Percentiles rank a stretch among this genome's conserved stretches.
These are phyloP conservation scores for Castanea crenata DNA, from an alignment of 306 rosid genomes.

Conservation along the genomic window DNA sequence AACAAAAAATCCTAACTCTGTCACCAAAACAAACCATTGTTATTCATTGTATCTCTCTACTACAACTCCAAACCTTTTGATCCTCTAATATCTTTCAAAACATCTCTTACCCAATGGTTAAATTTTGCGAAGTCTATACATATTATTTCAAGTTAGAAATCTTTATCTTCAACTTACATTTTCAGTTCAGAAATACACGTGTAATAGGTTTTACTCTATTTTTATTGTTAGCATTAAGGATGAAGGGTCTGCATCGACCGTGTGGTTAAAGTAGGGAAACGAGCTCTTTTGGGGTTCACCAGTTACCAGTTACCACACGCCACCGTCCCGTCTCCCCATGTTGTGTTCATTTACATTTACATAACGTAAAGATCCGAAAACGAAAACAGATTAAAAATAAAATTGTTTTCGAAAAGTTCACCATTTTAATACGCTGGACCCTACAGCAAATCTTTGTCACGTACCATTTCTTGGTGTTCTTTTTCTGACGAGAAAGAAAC, in stretches of 20 bases:
- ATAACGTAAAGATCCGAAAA: not conserved
- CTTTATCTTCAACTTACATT: too few relatives aligned
- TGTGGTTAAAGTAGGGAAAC: not conserved
- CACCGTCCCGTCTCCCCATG: slow-evolving; percentile 11
- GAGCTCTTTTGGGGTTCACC: not conserved
- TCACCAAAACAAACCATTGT: too few relatives aligned
- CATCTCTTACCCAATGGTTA: too few relatives aligned
- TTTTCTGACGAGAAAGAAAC: not conserved
- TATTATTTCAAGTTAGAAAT: too few relatives aligned
- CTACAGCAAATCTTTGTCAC: not conserved
- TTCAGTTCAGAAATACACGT: too few relatives aligned
- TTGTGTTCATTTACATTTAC: not conserved
- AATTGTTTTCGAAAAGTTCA: not conserved
- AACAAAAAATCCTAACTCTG: too few relatives aligned
- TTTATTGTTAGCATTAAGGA: not conserved
- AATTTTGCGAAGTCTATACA: too few relatives aligned
- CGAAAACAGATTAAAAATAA: not conserved
- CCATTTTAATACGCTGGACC: not conserved
- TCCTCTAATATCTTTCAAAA: too few relatives aligned
- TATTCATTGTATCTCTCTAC: too few relatives aligned
- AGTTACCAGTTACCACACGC: not conserved
- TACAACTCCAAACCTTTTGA: too few relatives aligned
- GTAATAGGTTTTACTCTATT: not conserved
- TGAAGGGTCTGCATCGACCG: not conserved
- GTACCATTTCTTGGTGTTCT: not conserved